Evolutionary conservation across 2,329 filamentous ascomycete species (phyloP), one percentile per base, ranked within the genome.

Genomic region (Chrysosphaeria jannelii): DNA sequence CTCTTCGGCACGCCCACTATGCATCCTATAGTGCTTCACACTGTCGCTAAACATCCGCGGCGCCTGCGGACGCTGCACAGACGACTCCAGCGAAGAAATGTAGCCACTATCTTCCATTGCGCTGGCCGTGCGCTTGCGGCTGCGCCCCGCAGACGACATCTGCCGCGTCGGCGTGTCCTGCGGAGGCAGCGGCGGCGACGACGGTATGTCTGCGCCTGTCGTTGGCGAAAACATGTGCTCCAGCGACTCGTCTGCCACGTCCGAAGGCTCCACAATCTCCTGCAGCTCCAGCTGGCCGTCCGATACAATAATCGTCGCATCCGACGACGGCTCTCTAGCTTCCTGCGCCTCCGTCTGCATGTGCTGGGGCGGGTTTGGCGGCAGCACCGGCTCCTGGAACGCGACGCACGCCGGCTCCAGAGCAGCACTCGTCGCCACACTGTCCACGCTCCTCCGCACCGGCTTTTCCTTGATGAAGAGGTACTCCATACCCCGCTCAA

Each of bases 61-160:
- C 74, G 51, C 27, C n/a, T 61, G 57, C 31, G 70, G 65, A 28
- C 81, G 62, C 40, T 75, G 58, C 9, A 58, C 76, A 0, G 85
- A 93, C 3, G 85, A 93, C 35, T 91, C 79, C 10, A 93, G 56
- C 0, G 79, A 91, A 2, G 85, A 93, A 40, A 89, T 90, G 44
- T 93, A 97, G 19, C 85, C 85, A 39, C 81, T 93, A 43, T 97
- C 85, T 36, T 60, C 75, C 50, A 88, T 68, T 8, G 70, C 68
- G 14, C 60, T 59, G 35, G 71, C 62, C 41, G 76, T 81, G 33
- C 71, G 67, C 45, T 74, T 75, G 33, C 68, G 65, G 19, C 64
- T 59, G 24, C 62, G 63, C 23, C 51, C 47, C 20, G 55, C 55
- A n/a, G 71, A 71, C 6, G 31, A 33, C 1, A 23, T 25, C 5